These are phyloP conservation scores for Botrytis fragariae DNA, from an alignment of 2,329 filamentous ascomycete genomes.

Conservation along the genomic window DNA sequence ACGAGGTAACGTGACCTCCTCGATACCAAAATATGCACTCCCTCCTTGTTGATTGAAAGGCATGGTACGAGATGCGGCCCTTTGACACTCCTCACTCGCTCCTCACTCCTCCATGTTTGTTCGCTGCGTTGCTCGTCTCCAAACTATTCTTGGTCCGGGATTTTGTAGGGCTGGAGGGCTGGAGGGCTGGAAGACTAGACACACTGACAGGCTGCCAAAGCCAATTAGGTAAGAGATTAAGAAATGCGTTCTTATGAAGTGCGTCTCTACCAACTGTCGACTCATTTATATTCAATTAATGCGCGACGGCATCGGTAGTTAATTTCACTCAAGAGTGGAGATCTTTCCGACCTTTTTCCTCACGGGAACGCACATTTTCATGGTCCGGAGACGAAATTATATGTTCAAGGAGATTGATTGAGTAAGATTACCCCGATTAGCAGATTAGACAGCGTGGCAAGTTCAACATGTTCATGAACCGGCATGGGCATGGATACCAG, in stretches of 20 bases:
- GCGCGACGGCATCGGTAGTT: neutral
- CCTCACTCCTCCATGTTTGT: neutral
- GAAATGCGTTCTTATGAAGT: neutral
- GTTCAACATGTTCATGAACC: neutral
- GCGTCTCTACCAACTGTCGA: neutral
- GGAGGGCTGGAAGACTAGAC: neutral
- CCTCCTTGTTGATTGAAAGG: neutral
- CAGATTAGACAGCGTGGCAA: conserved; percentile 12
- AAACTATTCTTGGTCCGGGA: neutral
- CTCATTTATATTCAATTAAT: conserved; percentile 1
- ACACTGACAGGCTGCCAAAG: neutral
- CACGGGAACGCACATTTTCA: neutral
- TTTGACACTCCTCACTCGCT: neutral
- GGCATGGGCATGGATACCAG: neutral
- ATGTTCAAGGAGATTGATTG: neutral
- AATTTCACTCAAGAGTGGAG: conserved; percentile 12
- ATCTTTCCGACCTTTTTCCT: neutral
- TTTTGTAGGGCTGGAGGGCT: conserved; percentile 3
- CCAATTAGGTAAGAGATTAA: neutral
- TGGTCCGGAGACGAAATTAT: conserved; percentile 14
- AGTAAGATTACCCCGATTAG: neutral
- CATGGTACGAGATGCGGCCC: neutral
- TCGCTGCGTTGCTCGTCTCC: neutral
- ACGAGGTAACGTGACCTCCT: neutral
- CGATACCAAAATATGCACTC: neutral